A percentile compares a stretch with the other conserved stretches of the same genome.
Conservation (phyloP, 2,329 filamentous ascomycete species). For the Grosmannia serpens region DNA sequence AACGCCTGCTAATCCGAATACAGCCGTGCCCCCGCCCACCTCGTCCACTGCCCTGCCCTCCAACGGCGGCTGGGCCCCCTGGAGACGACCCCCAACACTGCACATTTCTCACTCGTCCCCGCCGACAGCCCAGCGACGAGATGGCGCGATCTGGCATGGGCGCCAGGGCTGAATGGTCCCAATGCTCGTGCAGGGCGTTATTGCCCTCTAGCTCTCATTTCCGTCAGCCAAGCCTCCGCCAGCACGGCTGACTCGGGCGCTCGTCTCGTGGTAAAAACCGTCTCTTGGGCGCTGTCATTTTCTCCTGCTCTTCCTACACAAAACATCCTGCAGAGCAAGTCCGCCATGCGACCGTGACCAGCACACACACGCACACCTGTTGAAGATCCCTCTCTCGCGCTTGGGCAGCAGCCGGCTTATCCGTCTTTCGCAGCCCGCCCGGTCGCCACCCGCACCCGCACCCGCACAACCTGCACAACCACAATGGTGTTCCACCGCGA, state of each 20-base stretch:
- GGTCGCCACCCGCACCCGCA: neutral
- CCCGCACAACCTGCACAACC: neutral
- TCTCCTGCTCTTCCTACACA: neutral
- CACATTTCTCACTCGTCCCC: neutral
- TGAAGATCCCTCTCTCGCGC: neutral
- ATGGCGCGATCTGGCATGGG: neutral
- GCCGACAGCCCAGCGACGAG: neutral
- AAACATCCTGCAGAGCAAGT: neutral
- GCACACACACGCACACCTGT: neutral
- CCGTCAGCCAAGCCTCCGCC: neutral
- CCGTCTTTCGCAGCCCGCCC: neutral
- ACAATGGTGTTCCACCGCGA: constrained; percentile 27
- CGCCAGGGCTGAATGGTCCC: neutral
- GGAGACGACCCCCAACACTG: neutral
- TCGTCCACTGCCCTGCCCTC: neutral
- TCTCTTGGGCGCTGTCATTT: neutral
- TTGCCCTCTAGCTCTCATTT: neutral
- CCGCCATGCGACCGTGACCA: neutral
- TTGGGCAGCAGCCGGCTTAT: neutral
- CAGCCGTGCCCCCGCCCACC: neutral
- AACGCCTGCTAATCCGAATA: neutral
- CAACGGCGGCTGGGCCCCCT: neutral
- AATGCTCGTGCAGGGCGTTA: neutral
- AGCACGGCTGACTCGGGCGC: neutral
- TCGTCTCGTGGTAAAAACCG: neutral